Percentiles rank a stretch among this genome's conserved stretches.
phyloP scores from a whole-genome alignment of 2,329 filamentous ascomycete genomes.

The Stagonosporopsis rhizophila region DNA sequence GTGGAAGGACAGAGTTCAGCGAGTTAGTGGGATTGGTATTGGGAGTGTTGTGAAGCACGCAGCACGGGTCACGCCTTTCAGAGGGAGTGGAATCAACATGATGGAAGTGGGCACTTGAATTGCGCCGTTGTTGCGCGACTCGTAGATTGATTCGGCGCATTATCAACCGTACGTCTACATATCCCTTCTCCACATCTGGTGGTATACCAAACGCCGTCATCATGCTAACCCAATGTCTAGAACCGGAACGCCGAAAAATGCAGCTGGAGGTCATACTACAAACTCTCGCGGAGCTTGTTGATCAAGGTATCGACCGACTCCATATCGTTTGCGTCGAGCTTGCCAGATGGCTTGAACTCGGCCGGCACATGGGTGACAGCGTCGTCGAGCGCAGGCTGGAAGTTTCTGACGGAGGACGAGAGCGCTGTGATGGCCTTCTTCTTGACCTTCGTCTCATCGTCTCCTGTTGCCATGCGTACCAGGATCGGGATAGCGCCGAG shows the following conservation, averaged over 20 bases:
- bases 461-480: conserved; percentile 68
- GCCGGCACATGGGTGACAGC: conserved; percentile 71
- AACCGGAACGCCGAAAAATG: conserved; percentile 36
- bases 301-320: conserved; percentile 81
- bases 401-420: conserved; percentile 86
- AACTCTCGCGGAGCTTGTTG: conserved; percentile 58
- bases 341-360: conserved; percentile 64
- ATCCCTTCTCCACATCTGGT: conserved; percentile 1
- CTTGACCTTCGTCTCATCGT: conserved; percentile 69
- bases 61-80: background rate
- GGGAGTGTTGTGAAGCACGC: conserved; percentile 37
- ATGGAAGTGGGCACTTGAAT: background rate
- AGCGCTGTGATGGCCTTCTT: conserved; percentile 91
- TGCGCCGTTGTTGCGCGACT: background rate
- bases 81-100: background rate
- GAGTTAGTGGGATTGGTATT: conserved; percentile 54
- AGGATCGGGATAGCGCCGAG: conserved; percentile 74
- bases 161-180: conserved; percentile 9
- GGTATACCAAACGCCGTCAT: conserved; percentile 11
- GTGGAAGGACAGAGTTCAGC: conserved; percentile 55
- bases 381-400: conserved; percentile 74
- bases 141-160: background rate
- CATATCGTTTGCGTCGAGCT: conserved; percentile 87
- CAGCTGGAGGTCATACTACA: conserved; percentile 22
- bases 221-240: conserved; percentile 31